phyloP scores from a whole-genome alignment of 2,329 filamentous ascomycete species.

The Aspergillus neoniger region DNA sequence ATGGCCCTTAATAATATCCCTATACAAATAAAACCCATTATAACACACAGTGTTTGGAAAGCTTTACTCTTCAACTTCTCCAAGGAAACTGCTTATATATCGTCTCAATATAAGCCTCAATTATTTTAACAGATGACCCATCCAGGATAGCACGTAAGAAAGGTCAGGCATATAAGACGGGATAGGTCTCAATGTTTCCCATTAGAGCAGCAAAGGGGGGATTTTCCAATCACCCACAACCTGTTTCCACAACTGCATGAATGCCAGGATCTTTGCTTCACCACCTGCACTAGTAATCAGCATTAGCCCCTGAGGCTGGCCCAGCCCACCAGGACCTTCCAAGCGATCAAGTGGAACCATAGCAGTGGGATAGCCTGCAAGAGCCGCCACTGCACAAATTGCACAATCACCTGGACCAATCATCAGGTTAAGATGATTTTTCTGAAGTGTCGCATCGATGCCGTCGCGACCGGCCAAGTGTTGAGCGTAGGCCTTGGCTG shows the following conservation, averaged over 20 bases:
- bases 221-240: not conserved
- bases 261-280: not conserved
- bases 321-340: not conserved
- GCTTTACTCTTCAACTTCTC: too few relatives aligned
- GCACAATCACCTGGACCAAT: not conserved
- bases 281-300: not conserved
- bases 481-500: not conserved
- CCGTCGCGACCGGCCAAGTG: not conserved
- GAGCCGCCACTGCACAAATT: not conserved
- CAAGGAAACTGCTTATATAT: too few relatives aligned
- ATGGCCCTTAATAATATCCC: too few relatives aligned
- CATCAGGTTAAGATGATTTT: not conserved
- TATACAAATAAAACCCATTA: too few relatives aligned
- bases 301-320: conserved; percentile 3
- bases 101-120: too few relatives aligned
- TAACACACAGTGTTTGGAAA: fast-evolving
- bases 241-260: not conserved
- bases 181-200: not conserved
- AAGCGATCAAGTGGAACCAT: not conserved
- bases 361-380: not conserved
- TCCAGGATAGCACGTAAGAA: too few relatives aligned
- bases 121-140: too few relatives aligned
- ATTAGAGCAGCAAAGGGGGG: not conserved
- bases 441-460: not conserved
- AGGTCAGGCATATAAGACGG: too few relatives aligned